These are phyloP conservation scores for Geranium incanum DNA, from an alignment of 441 rosid genomes.

Conservation along the genomic window DNA sequence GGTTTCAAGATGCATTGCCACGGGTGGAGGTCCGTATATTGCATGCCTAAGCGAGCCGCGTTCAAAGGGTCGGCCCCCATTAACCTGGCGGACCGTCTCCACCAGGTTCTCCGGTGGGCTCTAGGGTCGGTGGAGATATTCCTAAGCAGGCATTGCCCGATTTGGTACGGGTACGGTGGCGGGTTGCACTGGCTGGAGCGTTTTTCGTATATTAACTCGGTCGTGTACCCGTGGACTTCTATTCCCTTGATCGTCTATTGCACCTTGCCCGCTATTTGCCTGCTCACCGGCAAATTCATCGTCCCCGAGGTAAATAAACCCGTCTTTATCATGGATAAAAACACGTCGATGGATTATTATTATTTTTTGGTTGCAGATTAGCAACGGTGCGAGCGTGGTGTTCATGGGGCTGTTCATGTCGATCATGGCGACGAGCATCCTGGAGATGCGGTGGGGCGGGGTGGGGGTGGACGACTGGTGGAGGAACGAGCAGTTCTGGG, in stretches of 20 bases:
- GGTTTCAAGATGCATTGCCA: too few relatives aligned
- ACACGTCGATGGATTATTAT: too few relatives aligned
- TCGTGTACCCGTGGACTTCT: constrained; percentile 88
- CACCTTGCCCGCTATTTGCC: constrained; percentile 83
- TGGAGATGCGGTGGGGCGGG: constrained; percentile 96
- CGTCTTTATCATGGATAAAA: too few relatives aligned
- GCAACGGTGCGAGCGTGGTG: constrained; percentile 72
- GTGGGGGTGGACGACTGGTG: constrained; percentile 96
- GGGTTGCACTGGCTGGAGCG: constrained; percentile 84
- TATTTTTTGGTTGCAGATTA: constrained; percentile 71
- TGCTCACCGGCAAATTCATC: constrained; percentile 87
- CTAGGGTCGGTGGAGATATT: constrained; percentile 93
- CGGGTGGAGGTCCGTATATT: too few relatives aligned
- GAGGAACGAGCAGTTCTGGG: constrained; percentile 99
- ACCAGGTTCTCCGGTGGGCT: constrained; percentile 98
- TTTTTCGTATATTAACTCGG: constrained; percentile 76
- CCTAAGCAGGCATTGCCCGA: constrained; percentile 89
- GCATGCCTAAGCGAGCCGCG: constrained; percentile 23
- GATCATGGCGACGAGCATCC: constrained; percentile 72
- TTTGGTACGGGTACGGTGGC: constrained; percentile 94
- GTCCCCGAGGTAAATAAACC: constrained; percentile 61
- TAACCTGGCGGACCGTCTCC: constrained; percentile 81
- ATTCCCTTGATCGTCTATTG: constrained; percentile 79
- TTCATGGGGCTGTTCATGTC: constrained; percentile 84
- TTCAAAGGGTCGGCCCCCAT: constrained; percentile 93